Conservation (phyloP, 805 yeast species). For the Lachancea sp. region DNA sequence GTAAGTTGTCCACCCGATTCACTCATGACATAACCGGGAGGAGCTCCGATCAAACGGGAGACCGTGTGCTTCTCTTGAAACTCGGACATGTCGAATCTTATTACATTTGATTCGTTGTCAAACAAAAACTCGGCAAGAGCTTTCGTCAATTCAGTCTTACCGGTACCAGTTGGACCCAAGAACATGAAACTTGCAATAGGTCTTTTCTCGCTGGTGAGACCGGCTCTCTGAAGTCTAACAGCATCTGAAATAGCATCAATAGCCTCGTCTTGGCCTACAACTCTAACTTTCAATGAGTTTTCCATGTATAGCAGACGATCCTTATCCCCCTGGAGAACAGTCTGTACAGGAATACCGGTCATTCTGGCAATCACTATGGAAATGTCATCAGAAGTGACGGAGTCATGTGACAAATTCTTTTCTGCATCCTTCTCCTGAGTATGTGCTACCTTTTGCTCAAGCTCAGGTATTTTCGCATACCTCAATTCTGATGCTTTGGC, state of each 20-base stretch:
- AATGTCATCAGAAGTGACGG: slow-evolving; percentile 91
- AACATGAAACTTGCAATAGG: slow-evolving; percentile 97
- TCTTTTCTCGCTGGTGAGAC: slow-evolving; percentile 85
- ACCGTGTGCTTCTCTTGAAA: slow-evolving; percentile 93
- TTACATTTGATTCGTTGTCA: slow-evolving; percentile 79
- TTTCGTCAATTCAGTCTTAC: slow-evolving; percentile 93
- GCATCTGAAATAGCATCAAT: slow-evolving; percentile 86
- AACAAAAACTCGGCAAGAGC: slow-evolving; percentile 87
- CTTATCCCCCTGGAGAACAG: slow-evolving; percentile 88
- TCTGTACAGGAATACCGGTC: slow-evolving; percentile 93
- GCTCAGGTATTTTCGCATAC: slow-evolving; percentile 77
- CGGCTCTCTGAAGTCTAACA: slow-evolving; percentile 93
- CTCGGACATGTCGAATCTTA: slow-evolving; percentile 96
- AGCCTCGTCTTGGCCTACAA: slow-evolving; percentile 95
- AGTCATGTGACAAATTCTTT: slow-evolving; percentile 52
- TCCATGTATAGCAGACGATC: slow-evolving; percentile 89
- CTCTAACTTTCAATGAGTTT: slow-evolving; percentile 62
- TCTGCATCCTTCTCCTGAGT: slow-evolving; percentile 39
- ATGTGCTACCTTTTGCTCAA: slow-evolving; percentile 54
- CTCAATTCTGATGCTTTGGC: slow-evolving; percentile 85
- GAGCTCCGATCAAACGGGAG: slow-evolving; percentile 90
- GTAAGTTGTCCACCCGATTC: slow-evolving; percentile 92
- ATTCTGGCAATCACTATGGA: slow-evolving; percentile 86
- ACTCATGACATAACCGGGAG: slow-evolving; percentile 96
- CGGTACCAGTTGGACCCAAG: slow-evolving; percentile 97